These are phyloP conservation scores for Solanum hybrid DNA, from an alignment of 305 asterid species.

Conservation along the genomic window DNA sequence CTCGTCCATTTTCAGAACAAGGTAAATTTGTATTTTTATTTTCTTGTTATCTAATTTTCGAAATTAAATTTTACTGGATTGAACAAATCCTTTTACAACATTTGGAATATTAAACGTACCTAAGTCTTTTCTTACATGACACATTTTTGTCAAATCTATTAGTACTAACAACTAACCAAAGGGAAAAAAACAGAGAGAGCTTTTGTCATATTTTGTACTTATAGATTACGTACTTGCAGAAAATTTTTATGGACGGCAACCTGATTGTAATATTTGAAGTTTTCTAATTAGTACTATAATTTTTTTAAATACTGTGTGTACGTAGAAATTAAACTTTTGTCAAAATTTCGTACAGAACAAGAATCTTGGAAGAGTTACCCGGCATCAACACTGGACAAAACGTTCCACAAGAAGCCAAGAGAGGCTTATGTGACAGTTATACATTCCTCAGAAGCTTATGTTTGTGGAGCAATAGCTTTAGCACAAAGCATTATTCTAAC, in stretches of 20 bases:
- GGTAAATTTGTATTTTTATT: neutral
- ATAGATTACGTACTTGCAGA: neutral
- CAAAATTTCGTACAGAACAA: neutral
- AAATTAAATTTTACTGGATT: too few species aligned
- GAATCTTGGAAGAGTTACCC: neutral
- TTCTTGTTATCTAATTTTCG: neutral
- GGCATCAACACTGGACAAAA: neutral
- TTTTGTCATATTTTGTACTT: neutral
- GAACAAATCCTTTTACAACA: neutral
- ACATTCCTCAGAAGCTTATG: constrained; percentile 71
- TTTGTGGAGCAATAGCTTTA: constrained; percentile 70
- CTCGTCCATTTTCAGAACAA: constrained; percentile 31
- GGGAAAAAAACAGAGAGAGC: neutral
- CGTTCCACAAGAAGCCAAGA: constrained; percentile 5
- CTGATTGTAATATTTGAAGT: neutral
- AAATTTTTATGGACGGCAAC: neutral
- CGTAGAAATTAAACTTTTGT: neutral
- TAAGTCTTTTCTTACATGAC: neutral
- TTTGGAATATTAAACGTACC: neutral
- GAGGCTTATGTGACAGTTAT: constrained; percentile 62
- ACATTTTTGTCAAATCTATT: neutral
- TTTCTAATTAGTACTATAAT: too few species aligned
- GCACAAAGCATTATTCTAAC: constrained; percentile 67
- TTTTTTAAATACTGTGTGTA: too few species aligned
- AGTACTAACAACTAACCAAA: neutral